A percentile compares a stretch with the other conserved stretches of the same genome.
Evolutionary conservation across 2,329 filamentous ascomycete species (phyloP).

Genomic region (Alternaria conjuncta): DNA sequence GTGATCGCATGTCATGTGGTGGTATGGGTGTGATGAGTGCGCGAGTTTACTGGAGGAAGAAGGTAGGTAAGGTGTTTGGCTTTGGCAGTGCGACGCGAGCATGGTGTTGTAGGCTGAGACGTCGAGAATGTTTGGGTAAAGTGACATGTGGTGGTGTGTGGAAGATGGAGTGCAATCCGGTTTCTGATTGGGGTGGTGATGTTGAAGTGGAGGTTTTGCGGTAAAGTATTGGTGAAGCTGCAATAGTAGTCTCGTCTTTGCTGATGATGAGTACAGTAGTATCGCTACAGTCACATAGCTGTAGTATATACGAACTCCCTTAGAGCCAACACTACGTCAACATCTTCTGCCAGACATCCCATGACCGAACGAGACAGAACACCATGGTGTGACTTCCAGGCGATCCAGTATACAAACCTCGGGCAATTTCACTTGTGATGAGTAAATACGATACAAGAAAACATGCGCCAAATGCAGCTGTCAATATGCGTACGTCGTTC

Average conservation of each 20-base stretch:
- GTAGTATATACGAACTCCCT: no score
- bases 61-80: neutral
- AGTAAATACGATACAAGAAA: neutral
- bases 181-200: no score
- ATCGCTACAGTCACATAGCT: no score
- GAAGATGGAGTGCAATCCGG: neutral
- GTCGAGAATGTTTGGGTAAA: conserved; percentile 11
- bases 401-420: neutral
- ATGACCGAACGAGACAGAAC: neutral
- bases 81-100: neutral
- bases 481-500: neutral
- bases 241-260: no score
- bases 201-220: no score
- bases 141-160: conserved; percentile 1
- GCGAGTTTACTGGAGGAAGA: neutral
- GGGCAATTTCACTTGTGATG: no score
- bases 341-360: neutral
- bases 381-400: conserved; percentile 1
- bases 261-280: no score
- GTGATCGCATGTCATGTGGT: conserved; percentile 13
- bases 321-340: no score
- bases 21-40: neutral
- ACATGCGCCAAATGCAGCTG: neutral
- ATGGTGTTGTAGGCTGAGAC: neutral
- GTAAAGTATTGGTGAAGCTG: neutral